Conservation (phyloP, 257 asterid genomes). For the Nicotiana benthamiana region DNA sequence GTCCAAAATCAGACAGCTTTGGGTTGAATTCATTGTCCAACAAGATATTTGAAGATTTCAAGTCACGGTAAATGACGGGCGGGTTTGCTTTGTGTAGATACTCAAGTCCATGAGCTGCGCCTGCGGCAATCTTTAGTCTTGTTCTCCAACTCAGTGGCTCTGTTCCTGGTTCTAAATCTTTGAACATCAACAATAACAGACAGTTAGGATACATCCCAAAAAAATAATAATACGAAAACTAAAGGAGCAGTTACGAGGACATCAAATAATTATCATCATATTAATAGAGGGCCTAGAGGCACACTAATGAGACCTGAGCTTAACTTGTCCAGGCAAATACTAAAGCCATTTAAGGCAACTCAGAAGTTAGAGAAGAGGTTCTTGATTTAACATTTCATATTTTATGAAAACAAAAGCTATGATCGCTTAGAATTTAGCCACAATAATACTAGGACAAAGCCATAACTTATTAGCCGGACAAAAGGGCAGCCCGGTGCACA, state of each 20-base stretch:
- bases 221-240: background rate
- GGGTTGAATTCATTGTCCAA: conserved; percentile 70
- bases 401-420: background rate
- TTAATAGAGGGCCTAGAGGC: too few species aligned
- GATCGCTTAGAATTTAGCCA: background rate
- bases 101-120: conserved; percentile 81
- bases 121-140: conserved; percentile 71
- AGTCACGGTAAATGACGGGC: conserved; percentile 77
- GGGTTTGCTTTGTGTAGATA: conserved; percentile 85
- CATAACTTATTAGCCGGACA: background rate
- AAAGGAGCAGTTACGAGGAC: background rate
- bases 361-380: background rate
- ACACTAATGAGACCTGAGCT: background rate
- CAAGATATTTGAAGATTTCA: conserved; percentile 76
- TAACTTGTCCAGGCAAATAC: background rate
- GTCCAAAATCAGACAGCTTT: conserved; percentile 85
- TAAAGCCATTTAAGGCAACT: background rate
- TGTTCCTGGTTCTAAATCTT: conserved; percentile 40
- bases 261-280: background rate
- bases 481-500: background rate
- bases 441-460: background rate
- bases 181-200: background rate
- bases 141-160: conserved; percentile 71
- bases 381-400: background rate
- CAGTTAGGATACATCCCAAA: background rate